phyloP scores from a whole-genome alignment of 192 early-diverging fungal species.

The Radiomyces spectabilis region DNA sequence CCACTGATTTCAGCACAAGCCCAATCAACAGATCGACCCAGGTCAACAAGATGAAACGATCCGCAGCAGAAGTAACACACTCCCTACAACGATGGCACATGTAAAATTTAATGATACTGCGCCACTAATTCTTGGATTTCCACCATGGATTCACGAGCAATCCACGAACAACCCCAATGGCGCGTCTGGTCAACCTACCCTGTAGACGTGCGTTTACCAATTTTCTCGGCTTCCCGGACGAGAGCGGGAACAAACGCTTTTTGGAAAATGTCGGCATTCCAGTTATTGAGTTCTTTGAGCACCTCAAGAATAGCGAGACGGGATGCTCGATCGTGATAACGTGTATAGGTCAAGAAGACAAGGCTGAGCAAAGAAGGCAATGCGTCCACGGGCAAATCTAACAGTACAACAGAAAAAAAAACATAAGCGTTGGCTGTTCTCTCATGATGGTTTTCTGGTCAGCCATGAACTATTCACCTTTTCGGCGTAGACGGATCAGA shows the following conservation, averaged over 20 bases:
- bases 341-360: conserved; percentile 50
- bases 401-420: background rate
- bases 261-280: conserved; percentile 49
- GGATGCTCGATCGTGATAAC: conserved; percentile 63
- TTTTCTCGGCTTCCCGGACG: conserved; percentile 40
- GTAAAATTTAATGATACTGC: background rate
- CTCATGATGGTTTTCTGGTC: background rate
- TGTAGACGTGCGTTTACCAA: conserved; percentile 31
- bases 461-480: conserved; percentile 23
- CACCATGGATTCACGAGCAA: too few relatives aligned
- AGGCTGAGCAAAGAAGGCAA: conserved; percentile 41
- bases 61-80: conserved; percentile 42
- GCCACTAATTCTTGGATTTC: background rate
- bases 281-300: conserved; percentile 45
- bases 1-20: conserved; percentile 11
- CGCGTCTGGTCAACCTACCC: too few relatives aligned
- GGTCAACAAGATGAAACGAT: conserved; percentile 54
- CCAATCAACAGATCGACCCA: conserved; percentile 53
- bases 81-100: conserved; percentile 4
- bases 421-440: background rate
- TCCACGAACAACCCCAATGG: too few relatives aligned
- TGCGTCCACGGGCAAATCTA: conserved; percentile 38
- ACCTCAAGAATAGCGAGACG: conserved; percentile 52
- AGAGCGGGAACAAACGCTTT: conserved; percentile 46
- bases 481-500: conserved; percentile 33